phyloP scores from a whole-genome alignment of 2,329 filamentous ascomycete genomes.

The Pseudocercospora musae region DNA sequence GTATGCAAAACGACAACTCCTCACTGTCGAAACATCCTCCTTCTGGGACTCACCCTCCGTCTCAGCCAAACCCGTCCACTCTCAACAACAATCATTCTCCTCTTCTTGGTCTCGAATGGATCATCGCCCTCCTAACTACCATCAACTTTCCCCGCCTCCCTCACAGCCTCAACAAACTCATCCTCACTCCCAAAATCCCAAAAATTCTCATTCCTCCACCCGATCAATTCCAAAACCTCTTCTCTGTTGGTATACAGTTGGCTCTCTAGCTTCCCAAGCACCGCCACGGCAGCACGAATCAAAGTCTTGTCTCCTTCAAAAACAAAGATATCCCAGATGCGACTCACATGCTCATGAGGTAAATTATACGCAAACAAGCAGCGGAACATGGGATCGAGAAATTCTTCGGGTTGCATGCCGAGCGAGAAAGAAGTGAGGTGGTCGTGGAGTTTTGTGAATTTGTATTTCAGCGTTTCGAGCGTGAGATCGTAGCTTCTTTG shows the following conservation, averaged over 20 bases:
- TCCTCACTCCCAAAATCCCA: constrained; percentile 40
- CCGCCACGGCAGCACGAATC: constrained; percentile 67
- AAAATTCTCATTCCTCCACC: constrained; percentile 37
- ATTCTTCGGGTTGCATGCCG: constrained; percentile 38
- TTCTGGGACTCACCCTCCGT: not conserved
- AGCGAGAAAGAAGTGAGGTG: constrained; percentile 54
- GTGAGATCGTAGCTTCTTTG: constrained; percentile 66
- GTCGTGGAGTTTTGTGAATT: constrained; percentile 60
- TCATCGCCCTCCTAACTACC: not conserved
- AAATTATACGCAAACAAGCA: constrained; percentile 35
- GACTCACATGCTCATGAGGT: constrained; percentile 50
- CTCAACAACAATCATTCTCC: not conserved
- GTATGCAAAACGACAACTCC: not conserved
- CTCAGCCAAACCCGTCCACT: not conserved
- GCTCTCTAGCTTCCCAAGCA: constrained; percentile 54
- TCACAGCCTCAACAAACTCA: constrained; percentile 38
- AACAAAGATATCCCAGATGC: constrained; percentile 78
- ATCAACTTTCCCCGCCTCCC: constrained; percentile 39
- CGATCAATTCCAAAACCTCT: constrained; percentile 44
- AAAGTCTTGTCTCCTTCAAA: constrained; percentile 76
- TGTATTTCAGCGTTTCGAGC: constrained; percentile 62
- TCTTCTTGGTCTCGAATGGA: not conserved
- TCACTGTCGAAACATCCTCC: not conserved
- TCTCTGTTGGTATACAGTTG: constrained; percentile 46
- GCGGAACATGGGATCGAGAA: constrained; percentile 33